These are phyloP conservation scores for Auriscalpium microsporum DNA, from an alignment of 768 basidiomycete species.

Conservation along the genomic window DNA sequence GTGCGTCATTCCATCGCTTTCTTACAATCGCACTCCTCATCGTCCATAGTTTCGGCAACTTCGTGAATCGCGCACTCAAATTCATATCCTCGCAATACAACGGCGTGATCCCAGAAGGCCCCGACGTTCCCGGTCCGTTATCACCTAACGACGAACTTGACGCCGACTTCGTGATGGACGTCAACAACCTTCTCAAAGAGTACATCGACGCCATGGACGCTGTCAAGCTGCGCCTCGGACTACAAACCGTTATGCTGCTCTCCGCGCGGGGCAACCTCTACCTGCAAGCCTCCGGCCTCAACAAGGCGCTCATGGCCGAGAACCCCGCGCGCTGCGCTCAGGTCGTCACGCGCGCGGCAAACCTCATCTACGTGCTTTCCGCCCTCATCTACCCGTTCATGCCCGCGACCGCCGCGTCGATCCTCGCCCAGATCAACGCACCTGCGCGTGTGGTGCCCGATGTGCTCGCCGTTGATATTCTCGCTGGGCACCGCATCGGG, in stretches of 20 bases:
- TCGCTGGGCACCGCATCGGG: constrained; percentile 79
- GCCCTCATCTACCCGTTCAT: constrained; percentile 91
- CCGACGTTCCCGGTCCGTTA: constrained; percentile 59
- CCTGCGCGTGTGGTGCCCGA: constrained; percentile 75
- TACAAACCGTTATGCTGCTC: constrained; percentile 83
- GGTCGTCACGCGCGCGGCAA: constrained; percentile 83
- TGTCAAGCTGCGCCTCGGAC: constrained; percentile 81
- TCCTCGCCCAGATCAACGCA: constrained; percentile 83
- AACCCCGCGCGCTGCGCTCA: constrained; percentile 82
- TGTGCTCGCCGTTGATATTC: constrained; percentile 68
- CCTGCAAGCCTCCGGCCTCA: constrained; percentile 86
- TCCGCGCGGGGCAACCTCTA: constrained; percentile 88
- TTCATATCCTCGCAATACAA: constrained; percentile 84
- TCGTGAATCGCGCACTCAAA: constrained; percentile 90
- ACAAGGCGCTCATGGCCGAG: constrained; percentile 78
- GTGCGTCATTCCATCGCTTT: constrained; percentile 30
- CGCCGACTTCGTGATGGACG: constrained; percentile 66
- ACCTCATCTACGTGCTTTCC: constrained; percentile 87
- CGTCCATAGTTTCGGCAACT: constrained; percentile 79
- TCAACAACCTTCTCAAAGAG: constrained; percentile 70
- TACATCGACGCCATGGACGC: constrained; percentile 86
- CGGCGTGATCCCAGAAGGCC: constrained; percentile 71
- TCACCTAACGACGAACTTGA: constrained; percentile 60
- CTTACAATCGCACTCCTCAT: neutral
- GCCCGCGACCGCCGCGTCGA: constrained; percentile 78